Conservation (phyloP, 208 protist genomes). For the Wallacemonas rigidus region DNA sequence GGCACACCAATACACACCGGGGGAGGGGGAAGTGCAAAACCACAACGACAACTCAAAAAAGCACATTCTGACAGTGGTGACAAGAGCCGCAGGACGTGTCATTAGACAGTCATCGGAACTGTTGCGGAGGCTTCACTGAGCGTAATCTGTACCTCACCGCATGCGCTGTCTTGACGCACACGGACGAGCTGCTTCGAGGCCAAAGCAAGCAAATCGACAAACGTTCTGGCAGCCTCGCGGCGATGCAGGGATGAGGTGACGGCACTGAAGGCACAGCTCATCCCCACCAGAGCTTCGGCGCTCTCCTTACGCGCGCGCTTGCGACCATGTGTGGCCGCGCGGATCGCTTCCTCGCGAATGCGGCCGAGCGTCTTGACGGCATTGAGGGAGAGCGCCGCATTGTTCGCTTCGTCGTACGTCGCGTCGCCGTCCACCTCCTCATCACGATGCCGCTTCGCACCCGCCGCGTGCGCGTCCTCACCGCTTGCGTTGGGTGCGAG, state of each 20-base stretch:
- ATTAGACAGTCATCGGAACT: constrained; percentile 23
- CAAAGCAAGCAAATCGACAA: constrained; percentile 80
- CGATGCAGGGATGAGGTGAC: constrained; percentile 53
- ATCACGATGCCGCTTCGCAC: constrained; percentile 7
- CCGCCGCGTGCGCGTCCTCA: constrained; percentile 24
- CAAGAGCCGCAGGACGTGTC: no score
- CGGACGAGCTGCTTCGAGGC: constrained; percentile 70
- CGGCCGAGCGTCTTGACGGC: constrained; percentile 58
- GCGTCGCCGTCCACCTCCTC: constrained; percentile 15
- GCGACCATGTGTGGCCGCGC: constrained; percentile 12
- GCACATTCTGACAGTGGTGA: no score
- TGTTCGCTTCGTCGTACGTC: background rate
- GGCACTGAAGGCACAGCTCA: constrained; percentile 44
- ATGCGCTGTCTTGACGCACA: constrained; percentile 33
- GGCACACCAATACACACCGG: background rate
- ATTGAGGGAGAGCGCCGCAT: constrained; percentile 36
- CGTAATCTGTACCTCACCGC: constrained; percentile 45
- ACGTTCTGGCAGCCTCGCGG: constrained; percentile 72
- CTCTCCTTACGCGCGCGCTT: constrained; percentile 25
- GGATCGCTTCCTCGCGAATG: constrained; percentile 35
- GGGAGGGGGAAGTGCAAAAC: no score
- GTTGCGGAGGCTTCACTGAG: constrained; percentile 34
- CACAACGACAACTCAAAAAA: no score
- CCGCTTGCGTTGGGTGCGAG: background rate
- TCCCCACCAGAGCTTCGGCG: constrained; percentile 26